These are phyloP conservation scores for Phascolomyces articulosus DNA, from an alignment of 371 early-diverging fungal species.

Conservation along the genomic window DNA sequence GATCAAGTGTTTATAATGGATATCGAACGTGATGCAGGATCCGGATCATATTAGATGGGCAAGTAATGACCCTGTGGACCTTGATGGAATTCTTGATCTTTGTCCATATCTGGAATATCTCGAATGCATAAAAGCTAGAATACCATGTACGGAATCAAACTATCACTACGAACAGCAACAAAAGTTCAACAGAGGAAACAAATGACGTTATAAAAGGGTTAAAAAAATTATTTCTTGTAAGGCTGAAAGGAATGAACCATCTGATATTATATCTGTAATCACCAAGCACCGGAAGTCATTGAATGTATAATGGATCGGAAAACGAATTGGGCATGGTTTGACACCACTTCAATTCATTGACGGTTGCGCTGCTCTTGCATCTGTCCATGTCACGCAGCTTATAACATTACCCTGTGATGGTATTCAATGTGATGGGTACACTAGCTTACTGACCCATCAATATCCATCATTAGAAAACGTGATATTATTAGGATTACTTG, in stretches of 20 bases:
- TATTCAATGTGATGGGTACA: not conserved
- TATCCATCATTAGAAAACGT: not conserved
- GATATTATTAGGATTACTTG: not conserved
- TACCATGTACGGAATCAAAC: not conserved
- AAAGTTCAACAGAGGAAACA: not conserved
- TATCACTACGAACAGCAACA: not conserved
- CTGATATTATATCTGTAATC: not conserved
- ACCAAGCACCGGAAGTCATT: not conserved
- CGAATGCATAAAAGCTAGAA: not conserved
- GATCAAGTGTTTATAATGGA: not conserved
- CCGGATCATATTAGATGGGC: not conserved
- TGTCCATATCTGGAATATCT: not conserved
- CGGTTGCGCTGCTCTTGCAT: not conserved
- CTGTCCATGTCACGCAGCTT: not conserved
- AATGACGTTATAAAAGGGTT: not conserved
- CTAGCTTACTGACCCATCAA: not conserved
- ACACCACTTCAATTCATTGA: not conserved
- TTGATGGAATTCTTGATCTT: not conserved
- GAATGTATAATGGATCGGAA: not conserved
- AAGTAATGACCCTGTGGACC: not conserved
- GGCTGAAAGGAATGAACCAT: not conserved
- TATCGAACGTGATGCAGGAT: not conserved
- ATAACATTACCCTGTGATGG: not conserved
- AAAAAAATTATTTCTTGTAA: not conserved
- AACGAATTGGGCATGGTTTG: not conserved